A percentile compares a stretch with the other conserved stretches of the same genome.
Evolutionary conservation across 2,329 filamentous ascomycete species (phyloP).

Genomic region (Nannizziopsis barbatae): DNA sequence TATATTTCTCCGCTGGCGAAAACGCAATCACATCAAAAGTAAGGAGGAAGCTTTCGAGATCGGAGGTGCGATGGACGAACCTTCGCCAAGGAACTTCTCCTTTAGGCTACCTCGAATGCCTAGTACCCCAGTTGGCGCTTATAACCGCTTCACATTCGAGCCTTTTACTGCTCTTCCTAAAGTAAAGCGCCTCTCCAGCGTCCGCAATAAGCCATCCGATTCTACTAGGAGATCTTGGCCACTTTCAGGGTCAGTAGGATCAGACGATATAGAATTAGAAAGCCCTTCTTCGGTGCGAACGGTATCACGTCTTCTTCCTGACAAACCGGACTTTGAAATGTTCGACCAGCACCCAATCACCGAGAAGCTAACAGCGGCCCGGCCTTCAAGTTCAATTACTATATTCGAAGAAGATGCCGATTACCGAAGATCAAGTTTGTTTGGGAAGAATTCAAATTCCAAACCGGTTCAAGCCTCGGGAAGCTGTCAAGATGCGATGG

Average conservation of each 20-base stretch:
- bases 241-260: background rate
- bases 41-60: conserved; percentile 29
- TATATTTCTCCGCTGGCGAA: conserved; percentile 23
- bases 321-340: conserved; percentile 9
- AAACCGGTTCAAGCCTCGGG: background rate
- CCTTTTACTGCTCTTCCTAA: conserved; percentile 2
- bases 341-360: conserved; percentile 1
- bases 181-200: background rate
- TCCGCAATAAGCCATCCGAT: background rate
- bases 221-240: background rate
- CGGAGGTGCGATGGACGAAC: conserved; percentile 30
- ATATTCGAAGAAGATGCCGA: conserved; percentile 10
- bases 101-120: conserved; percentile 8
- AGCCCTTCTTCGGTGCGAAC: conserved; percentile 10
- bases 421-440: background rate
- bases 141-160: conserved; percentile 11
- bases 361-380: conserved; percentile 2
- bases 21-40: conserved; percentile 18
- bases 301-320: conserved; percentile 8
- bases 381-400: conserved; percentile 7
- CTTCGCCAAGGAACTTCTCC: conserved; percentile 20
- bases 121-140: conserved; percentile 13
- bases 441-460: background rate
- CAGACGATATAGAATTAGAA: conserved; percentile 5
- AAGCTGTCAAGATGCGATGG: background rate